Evolutionary conservation across 1,284 basidiomycete species (phyloP).

Genomic region (Microbotryum silenes-acaulis): DNA sequence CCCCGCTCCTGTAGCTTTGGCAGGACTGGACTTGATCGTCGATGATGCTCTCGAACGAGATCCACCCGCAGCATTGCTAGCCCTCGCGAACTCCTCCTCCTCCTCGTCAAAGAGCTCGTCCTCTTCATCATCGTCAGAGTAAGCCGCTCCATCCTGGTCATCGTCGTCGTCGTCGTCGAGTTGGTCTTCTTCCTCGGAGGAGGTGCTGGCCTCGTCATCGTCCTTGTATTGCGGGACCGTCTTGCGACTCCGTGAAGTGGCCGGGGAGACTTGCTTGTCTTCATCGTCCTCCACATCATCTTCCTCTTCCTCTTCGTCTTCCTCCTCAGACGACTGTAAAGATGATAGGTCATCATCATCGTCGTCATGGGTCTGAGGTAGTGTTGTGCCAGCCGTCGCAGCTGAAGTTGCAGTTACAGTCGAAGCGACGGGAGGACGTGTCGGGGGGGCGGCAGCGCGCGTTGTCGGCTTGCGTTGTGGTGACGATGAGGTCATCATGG

Average conservation of each 20-base stretch:
- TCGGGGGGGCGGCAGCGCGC: too few relatives aligned
- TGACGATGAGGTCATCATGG: too few relatives aligned
- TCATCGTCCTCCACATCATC: slow-evolving; percentile 9
- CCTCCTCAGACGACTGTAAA: slow-evolving; percentile 7
- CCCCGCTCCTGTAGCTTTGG: neutral
- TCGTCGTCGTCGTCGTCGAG: neutral
- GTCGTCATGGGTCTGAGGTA: neutral
- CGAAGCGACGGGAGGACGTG: too few relatives aligned
- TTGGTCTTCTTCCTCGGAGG: neutral
- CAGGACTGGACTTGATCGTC: neutral
- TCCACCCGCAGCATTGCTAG: too few relatives aligned
- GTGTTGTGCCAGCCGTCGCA: too few relatives aligned
- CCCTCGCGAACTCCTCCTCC: too few relatives aligned
- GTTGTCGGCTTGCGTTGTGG: too few relatives aligned
- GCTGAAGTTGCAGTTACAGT: too few relatives aligned
- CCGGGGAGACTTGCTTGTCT: neutral
- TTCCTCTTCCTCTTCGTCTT: slow-evolving; percentile 6
- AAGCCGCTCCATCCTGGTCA: neutral
- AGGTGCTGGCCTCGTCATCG: neutral
- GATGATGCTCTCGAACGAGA: neutral
- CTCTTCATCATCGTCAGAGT: neutral
- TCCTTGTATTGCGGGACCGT: neutral
- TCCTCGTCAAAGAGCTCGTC: neutral
- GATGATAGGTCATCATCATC: slow-evolving; percentile 1
- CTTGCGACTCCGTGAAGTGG: slow-evolving; percentile 2